Evolutionary conservation across 441 rosid genomes (phyloP).

Genomic region (Eutrema salsugineum): DNA sequence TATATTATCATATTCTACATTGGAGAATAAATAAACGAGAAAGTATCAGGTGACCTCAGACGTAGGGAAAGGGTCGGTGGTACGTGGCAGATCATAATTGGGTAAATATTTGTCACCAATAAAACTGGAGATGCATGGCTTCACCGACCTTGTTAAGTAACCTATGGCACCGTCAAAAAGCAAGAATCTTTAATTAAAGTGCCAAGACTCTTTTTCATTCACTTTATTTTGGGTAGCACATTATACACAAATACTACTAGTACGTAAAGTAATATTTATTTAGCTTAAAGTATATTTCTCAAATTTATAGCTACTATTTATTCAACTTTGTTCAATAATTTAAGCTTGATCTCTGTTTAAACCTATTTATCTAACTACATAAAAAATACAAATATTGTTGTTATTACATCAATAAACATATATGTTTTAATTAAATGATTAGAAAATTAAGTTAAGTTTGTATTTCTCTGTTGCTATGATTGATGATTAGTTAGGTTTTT

Average conservation of each 20-base stretch:
- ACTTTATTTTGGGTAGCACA: not conserved
- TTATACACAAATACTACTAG: not conserved
- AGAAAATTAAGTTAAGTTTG: not conserved
- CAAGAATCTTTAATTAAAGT: conserved; percentile 27
- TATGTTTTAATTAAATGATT: not conserved
- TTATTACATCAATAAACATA: not conserved
- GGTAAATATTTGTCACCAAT: not conserved
- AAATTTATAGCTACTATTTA: not conserved
- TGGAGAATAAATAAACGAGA: conserved; percentile 8
- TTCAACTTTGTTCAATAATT: not conserved
- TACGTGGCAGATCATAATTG: conserved; percentile 1
- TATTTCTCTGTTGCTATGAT: not conserved
- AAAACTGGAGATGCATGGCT: conserved; percentile 22
- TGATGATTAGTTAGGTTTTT: not conserved
- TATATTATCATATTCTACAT: not conserved
- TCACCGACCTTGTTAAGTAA: conserved; percentile 22
- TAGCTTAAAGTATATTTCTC: not conserved
- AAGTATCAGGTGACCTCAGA: conserved; percentile 17
- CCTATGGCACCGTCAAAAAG: conserved; percentile 28
- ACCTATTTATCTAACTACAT: not conserved
- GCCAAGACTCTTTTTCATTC: conserved; percentile 8
- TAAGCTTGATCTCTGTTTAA: not conserved
- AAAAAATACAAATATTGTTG: not conserved
- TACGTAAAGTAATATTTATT: not conserved
- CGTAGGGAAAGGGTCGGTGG: conserved; percentile 4